Evolutionary conservation across 1,139 yeast genomes (phyloP).

Genomic region (Candida smagusa): DNA sequence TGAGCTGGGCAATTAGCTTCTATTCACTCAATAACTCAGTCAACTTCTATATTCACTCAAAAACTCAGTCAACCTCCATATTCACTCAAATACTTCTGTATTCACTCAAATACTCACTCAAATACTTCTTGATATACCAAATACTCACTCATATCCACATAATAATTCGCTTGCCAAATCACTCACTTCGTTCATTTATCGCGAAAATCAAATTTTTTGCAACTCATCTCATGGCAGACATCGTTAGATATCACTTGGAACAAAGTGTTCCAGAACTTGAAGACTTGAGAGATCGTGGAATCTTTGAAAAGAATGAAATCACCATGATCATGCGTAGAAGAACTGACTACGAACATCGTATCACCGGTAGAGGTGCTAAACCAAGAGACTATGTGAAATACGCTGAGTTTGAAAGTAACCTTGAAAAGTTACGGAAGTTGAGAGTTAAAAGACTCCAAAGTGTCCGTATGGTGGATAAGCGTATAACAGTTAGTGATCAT

Average conservation of each 20-base stretch:
- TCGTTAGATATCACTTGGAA: slow-evolving; percentile 73
- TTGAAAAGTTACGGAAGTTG: slow-evolving; percentile 75
- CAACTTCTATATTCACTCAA: too few relatives aligned
- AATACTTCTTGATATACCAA: not conserved
- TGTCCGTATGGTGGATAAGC: slow-evolving; percentile 47
- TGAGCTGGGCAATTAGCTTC: too few relatives aligned
- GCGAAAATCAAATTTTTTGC: too few relatives aligned
- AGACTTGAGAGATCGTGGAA: slow-evolving; percentile 76
- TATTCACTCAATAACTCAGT: too few relatives aligned
- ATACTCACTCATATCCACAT: not conserved
- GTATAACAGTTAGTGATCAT: slow-evolving; percentile 76
- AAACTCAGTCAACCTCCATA: too few relatives aligned
- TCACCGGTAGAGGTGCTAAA: slow-evolving; percentile 79
- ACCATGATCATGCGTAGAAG: slow-evolving; percentile 86
- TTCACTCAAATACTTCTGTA: too few relatives aligned
- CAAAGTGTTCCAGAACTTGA: slow-evolving; percentile 90
- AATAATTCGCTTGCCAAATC: slow-evolving; percentile 1
- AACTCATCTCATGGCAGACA: slow-evolving; percentile 55
- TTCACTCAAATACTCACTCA: too few relatives aligned
- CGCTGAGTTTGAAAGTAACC: slow-evolving; percentile 74
- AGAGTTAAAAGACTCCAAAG: slow-evolving; percentile 62
- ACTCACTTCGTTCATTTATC: not conserved
- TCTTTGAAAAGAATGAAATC: slow-evolving; percentile 78
- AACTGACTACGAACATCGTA: slow-evolving; percentile 92
- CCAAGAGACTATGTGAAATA: slow-evolving; percentile 77